These are phyloP conservation scores for Colletotrichum sp. DNA, from an alignment of 2,329 filamentous ascomycete species.

Conservation along the genomic window DNA sequence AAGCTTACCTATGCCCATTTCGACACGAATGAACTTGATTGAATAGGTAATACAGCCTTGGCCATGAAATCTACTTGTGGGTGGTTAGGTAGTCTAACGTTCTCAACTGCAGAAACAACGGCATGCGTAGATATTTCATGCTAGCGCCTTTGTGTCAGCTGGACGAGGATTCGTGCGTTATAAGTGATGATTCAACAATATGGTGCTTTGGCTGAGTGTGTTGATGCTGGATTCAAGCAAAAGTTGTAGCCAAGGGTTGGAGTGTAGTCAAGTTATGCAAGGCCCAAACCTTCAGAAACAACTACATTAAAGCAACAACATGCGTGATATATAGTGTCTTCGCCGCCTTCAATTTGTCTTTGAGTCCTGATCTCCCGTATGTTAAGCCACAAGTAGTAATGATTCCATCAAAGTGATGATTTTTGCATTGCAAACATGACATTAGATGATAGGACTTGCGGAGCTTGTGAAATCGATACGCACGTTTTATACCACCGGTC, in stretches of 20 bases:
- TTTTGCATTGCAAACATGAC: not conserved
- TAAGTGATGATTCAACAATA: not conserved
- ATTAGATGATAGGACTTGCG: not conserved
- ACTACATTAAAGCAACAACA: not conserved
- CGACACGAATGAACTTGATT: not conserved
- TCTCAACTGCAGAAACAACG: not conserved
- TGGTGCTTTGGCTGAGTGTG: not conserved
- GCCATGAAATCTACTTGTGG: not conserved
- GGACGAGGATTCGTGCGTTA: not conserved
- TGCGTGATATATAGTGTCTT: not conserved
- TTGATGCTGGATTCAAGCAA: not conserved
- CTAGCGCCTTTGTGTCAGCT: not conserved
- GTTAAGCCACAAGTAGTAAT: accelerated
- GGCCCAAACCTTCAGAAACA: not conserved
- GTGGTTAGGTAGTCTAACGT: not conserved
- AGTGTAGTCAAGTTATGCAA: not conserved
- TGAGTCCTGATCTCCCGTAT: not conserved
- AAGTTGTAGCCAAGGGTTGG: not conserved
- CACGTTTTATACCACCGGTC: not conserved
- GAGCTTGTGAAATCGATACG: not conserved
- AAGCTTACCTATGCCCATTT: not conserved
- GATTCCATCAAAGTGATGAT: not conserved
- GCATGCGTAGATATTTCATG: not conserved
- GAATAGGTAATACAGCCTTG: not conserved
- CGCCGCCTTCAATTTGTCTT: not conserved